Evolutionary conservation across 2,329 filamentous ascomycete genomes (phyloP).

Genomic region (Hymenoscyphus linearis): DNA sequence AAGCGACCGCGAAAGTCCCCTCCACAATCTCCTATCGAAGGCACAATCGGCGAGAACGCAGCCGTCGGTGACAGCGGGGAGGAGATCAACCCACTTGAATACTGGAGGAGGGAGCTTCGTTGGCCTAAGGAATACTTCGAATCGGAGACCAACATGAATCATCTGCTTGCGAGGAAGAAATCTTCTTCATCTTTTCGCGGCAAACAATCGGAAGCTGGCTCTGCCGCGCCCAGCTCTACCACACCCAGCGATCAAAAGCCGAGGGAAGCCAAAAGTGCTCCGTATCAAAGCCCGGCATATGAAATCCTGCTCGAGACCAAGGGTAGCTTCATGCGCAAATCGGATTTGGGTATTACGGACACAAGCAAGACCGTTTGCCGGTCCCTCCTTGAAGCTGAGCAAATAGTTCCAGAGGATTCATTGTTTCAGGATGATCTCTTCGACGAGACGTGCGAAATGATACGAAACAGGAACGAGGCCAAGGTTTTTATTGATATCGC

Average conservation of each 20-base stretch:
- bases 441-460: constrained; percentile 30
- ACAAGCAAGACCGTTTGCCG: constrained; percentile 31
- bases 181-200: constrained; percentile 27
- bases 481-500: constrained; percentile 27
- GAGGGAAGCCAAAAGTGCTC: constrained; percentile 36
- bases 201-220: constrained; percentile 29
- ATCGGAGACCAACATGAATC: constrained; percentile 25
- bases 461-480: constrained; percentile 34
- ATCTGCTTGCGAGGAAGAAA: constrained; percentile 32
- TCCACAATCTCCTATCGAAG: constrained; percentile 12
- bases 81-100: background rate
- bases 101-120: background rate
- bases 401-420: constrained; percentile 16
- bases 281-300: constrained; percentile 36
- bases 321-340: constrained; percentile 38
- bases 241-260: constrained; percentile 37
- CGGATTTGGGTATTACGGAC: constrained; percentile 29
- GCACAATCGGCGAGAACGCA: constrained; percentile 16
- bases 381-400: constrained; percentile 31
- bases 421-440: constrained; percentile 33
- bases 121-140: constrained; percentile 3
- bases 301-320: constrained; percentile 35
- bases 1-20: constrained; percentile 18
- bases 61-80: constrained; percentile 13
- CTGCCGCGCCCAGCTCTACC: constrained; percentile 4